phyloP scores from a whole-genome alignment of 202 grass and related monocot species.

The Bolboschoenoplectus hybrid region DNA sequence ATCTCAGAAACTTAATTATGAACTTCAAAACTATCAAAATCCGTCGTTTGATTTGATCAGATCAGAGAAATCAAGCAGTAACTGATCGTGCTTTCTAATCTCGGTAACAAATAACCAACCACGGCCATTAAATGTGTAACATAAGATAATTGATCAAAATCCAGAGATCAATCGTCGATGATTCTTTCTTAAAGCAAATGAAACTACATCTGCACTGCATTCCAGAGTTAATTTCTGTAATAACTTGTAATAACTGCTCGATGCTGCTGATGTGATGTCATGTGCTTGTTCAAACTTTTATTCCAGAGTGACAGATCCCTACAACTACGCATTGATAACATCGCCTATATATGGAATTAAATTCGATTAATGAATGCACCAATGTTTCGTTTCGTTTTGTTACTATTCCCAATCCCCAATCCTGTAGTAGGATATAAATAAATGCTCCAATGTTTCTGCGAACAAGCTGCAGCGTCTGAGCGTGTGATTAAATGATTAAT shows the following conservation, averaged over 20 bases:
- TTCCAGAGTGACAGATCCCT: not conserved
- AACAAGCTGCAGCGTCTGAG: too few species aligned
- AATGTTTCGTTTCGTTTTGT: not conserved
- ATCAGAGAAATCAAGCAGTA: too few species aligned
- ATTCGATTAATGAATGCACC: constrained; percentile 15
- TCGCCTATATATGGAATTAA: not conserved
- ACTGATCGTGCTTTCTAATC: not conserved
- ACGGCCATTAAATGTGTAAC: too few species aligned
- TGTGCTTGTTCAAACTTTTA: not conserved
- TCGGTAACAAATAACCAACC: not conserved
- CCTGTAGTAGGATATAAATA: not conserved
- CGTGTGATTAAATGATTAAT: too few species aligned
- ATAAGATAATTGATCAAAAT: too few species aligned
- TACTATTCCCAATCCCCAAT: not conserved
- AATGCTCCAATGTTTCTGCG: not conserved
- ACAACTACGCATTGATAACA: not conserved
- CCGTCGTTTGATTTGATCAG: too few species aligned
- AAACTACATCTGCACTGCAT: not conserved
- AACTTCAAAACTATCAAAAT: too few species aligned
- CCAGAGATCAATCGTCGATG: too few species aligned
- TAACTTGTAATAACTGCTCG: not conserved
- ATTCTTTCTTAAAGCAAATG: too few species aligned
- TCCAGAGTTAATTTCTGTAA: not conserved
- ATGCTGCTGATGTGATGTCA: not conserved
- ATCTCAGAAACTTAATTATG: too few species aligned